Percentiles rank a stretch among this genome's conserved stretches.
phyloP scores from a whole-genome alignment of 345 rosid species.

The Cardamine chenopodiifolia region DNA sequence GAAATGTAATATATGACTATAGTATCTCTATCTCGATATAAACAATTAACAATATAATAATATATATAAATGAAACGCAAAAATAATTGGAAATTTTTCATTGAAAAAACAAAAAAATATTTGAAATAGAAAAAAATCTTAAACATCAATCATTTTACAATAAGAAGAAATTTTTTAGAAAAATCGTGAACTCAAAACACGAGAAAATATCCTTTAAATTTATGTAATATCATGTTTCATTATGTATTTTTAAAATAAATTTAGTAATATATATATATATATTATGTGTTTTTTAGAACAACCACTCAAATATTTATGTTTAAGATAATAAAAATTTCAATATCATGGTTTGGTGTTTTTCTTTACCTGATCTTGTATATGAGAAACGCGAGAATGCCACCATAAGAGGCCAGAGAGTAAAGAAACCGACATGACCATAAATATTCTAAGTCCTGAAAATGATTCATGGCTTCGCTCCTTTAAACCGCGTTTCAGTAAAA shows the following conservation, averaged over 20 bases:
- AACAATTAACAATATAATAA: not conserved
- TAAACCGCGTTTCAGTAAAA: constrained; percentile 69
- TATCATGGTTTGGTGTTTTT: not conserved
- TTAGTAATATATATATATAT: not conserved
- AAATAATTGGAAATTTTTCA: not conserved
- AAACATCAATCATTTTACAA: too few relatives aligned
- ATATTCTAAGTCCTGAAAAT: constrained; percentile 73
- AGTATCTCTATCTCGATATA: not conserved
- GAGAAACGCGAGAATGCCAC: constrained; percentile 77
- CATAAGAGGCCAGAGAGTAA: constrained; percentile 83
- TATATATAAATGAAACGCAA: not conserved
- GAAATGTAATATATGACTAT: not conserved
- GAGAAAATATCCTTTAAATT: not conserved
- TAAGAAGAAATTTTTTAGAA: not conserved
- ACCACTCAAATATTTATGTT: not conserved
- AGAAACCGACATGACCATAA: constrained; percentile 84
- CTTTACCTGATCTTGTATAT: constrained; percentile 86
- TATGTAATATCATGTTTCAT: not conserved
- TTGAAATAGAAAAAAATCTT: too few relatives aligned
- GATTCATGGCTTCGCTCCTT: constrained; percentile 87
- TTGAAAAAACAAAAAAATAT: not conserved
- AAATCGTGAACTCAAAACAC: not conserved
- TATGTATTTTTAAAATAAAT: not conserved
- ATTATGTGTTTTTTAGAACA: not conserved
- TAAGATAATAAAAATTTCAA: not conserved